Evolutionary conservation across 1,284 basidiomycete species (phyloP), one percentile per base, ranked within the genome.

Genomic region (Marasmius oreades): DNA sequence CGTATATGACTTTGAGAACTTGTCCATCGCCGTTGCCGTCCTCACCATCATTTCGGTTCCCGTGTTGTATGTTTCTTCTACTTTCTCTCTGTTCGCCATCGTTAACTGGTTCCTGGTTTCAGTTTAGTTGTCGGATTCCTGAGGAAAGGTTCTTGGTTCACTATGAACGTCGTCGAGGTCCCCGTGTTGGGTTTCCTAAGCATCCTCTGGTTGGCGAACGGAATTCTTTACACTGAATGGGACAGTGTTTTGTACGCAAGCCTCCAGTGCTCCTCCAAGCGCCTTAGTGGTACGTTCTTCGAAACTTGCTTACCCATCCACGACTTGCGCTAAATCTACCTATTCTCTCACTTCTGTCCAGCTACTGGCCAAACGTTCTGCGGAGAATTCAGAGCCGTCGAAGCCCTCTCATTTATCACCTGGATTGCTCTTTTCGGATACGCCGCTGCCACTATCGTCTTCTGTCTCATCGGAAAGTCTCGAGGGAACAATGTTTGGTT

Each of bases 121-220:
- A 50, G 47, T 16, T 20, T 50, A 3, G 47, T 50, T 12, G 20
- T 50, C 3, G 47, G 47, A 1, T 8, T 50, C 31, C 47, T 50
- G 7, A 26, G 47, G 8, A 26, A 33, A 26, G 28, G 28, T 7
- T 31, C 47, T 20, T 33, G 7, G 5, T 3, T 50, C 23, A 50
- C 47, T 7, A 50, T 50, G 47, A 50, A 50, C 26, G 47, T 50
- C 31, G 47, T 50, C n/a, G 47, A 50, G 28, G 8, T 50, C 8
- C 47, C 47, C 10, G 47, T 50, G 3, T 8, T 16, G 33, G 47
- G 26, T 18, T 50, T 50, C 47, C 26, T 50, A 5, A n/a, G 26
- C 31, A 26, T 50, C 14, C 26, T 50, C 12, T 50, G 47, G 47
- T 7, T 50, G 26, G 47, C 47, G 6, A 31, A 50, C 24, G 24